These are phyloP conservation scores for Achlya hypogyna DNA, from an alignment of 352 stramenopile species.

Conservation along the genomic window DNA sequence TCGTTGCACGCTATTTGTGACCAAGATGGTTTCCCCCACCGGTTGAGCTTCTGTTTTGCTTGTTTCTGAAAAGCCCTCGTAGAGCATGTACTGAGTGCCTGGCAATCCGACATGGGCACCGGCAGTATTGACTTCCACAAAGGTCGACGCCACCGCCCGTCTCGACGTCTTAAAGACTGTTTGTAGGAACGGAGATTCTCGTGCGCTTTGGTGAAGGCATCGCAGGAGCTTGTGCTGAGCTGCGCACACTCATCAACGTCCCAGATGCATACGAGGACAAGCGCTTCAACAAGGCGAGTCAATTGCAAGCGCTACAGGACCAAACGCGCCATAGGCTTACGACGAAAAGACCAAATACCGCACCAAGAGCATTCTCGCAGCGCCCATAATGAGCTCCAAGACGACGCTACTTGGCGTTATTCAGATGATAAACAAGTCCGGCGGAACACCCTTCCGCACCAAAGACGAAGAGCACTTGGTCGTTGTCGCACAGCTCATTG, in stretches of 20 bases:
- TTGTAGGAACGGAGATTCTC: not conserved
- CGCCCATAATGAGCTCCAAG: conserved; percentile 54
- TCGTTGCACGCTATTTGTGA: conserved; percentile 65
- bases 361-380: conserved; percentile 69
- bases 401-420: conserved; percentile 55
- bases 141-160: not conserved
- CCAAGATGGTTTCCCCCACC: conserved; percentile 26
- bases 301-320: no score
- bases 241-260: conserved; percentile 51
- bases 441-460: conserved; percentile 57
- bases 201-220: conserved; percentile 64
- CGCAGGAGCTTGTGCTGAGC: conserved; percentile 63
- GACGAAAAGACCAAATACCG: conserved; percentile 73
- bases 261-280: conserved; percentile 63
- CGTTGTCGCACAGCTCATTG: conserved; percentile 69
- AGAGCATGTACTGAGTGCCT: conserved; percentile 16
- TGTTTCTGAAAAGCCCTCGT: not conserved
- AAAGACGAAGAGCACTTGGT: conserved; percentile 71
- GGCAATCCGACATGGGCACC: conserved; percentile 17
- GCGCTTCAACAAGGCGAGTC: conserved; percentile 40
- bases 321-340: conserved; percentile 39
- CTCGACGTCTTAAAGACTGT: not conserved
- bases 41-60: not conserved
- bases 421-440: conserved; percentile 76
- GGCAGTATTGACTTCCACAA: conserved; percentile 9